Base-by-base conservation (phyloP, 805 yeast species). In the Scheffersomyces amazonensis region DNA sequence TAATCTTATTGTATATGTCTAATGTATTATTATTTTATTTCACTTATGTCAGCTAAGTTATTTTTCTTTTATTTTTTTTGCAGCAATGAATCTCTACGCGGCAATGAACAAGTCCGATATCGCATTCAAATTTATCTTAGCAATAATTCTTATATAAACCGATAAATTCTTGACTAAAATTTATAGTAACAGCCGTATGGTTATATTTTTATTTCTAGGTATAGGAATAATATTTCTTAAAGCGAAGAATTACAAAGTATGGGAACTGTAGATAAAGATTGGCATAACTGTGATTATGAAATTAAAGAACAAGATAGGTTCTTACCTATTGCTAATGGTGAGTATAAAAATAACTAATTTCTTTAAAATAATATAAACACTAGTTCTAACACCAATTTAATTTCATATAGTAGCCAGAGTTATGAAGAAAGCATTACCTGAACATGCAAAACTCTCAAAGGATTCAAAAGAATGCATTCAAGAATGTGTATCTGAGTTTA, bases 391-490 rank as follows among this genome's bases (percentile, higher is more conserved):
- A 43, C 50, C 10, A 4, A 17, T n/a, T 9, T 24, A 28, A 13
- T 35, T 16, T 8, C 22, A 31, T 16, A 13, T 39, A 68, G 76
- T 79, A 42, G 83, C 84, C n/a, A 66, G 91, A 36, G 76, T 85
- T 36, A 85, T 84, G 91, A 85, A 85, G 52, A 70, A 64, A 39
- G 83, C 91, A 2, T 63, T 84, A 21, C 91, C 93, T 2, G 63
- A 71, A 10, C 79, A 81, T 25, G 91, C 90, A 9, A 84, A 84
- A 51, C 80, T 84, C 1, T 80, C 88, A 16, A 84, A 83, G 51
- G 93, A 84, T 50, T 85, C 90, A 31, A 83, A 83, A 51, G 90
- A 82, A 49, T 58, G 89, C 43, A 80, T 85, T 76, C 93, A 85
- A 52, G 91, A 85, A 52, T 84, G 91, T 64, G 91, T 84, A 2